Evolutionary conservation across 805 yeast genomes (phyloP).

Genomic region (Helenozyma rhizophorensis): DNA sequence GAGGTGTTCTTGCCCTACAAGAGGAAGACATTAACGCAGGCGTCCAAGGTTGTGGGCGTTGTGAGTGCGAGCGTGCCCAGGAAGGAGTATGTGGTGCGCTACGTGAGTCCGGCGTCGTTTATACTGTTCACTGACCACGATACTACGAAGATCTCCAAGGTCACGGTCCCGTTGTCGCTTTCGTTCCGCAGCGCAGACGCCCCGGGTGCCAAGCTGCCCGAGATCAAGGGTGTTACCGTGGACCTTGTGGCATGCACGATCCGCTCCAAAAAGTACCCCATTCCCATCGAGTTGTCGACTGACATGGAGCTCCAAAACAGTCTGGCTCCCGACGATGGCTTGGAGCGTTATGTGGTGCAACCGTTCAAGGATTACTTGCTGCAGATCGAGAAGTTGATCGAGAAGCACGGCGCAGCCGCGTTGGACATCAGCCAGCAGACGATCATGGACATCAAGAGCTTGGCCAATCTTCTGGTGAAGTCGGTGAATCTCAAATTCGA

Average conservation of each 20-base stretch:
- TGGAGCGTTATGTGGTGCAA: slow-evolving; percentile 18
- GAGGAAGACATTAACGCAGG: slow-evolving; percentile 19
- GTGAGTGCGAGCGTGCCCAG: slow-evolving; percentile 15
- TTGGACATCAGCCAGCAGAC: slow-evolving; percentile 16
- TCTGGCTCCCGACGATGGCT: slow-evolving; percentile 13
- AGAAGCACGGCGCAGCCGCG: slow-evolving; percentile 14
- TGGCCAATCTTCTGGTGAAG: slow-evolving; percentile 22
- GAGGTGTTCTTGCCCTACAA: slow-evolving; percentile 17
- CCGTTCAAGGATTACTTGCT: slow-evolving; percentile 19
- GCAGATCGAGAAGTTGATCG: slow-evolving; percentile 14
- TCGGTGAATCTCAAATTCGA: slow-evolving; percentile 17
- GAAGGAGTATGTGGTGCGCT: slow-evolving; percentile 11
- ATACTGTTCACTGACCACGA: not conserved
- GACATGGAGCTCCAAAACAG: slow-evolving; percentile 13
- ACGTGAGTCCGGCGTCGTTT: slow-evolving; percentile 8
- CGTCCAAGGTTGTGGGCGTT: slow-evolving; percentile 20
- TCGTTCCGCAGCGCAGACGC: slow-evolving; percentile 4
- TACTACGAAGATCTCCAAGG: slow-evolving; percentile 1
- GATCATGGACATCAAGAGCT: slow-evolving; percentile 24
- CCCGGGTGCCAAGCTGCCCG: slow-evolving; percentile 11
- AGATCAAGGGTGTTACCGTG: slow-evolving; percentile 11
- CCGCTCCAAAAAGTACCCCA: slow-evolving; percentile 27
- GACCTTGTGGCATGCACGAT: slow-evolving; percentile 15
- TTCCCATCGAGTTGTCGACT: slow-evolving; percentile 14
- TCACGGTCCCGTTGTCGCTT: slow-evolving; percentile 5